Percentiles rank a stretch among this genome's conserved stretches.
Conservation (phyloP, 257 asterid genomes). For the Salvia miltiorrhiza region DNA sequence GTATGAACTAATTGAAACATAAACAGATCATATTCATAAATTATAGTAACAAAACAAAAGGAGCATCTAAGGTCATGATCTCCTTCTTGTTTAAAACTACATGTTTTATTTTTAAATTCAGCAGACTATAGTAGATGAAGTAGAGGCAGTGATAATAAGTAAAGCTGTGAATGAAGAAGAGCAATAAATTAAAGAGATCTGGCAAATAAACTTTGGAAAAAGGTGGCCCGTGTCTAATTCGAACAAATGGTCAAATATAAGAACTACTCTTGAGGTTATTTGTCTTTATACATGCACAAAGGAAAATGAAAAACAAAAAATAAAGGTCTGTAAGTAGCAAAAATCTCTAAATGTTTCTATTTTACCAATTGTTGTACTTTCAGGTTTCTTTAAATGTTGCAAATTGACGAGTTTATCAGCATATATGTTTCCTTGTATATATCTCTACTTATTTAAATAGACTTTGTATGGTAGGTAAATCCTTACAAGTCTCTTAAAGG, state of each 20-base stretch:
- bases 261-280: background rate
- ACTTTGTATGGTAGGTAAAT: too few relatives aligned
- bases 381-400: too few relatives aligned
- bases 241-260: background rate
- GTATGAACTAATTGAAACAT: background rate
- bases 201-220: background rate
- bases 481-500: background rate
- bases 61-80: background rate
- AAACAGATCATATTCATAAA: conserved; percentile 5
- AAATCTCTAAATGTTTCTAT: background rate
- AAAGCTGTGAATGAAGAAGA: background rate
- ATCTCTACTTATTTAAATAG: too few relatives aligned
- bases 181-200: background rate
- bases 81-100: background rate
- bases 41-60: background rate
- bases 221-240: background rate
- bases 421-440: too few relatives aligned
- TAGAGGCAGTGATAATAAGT: background rate
- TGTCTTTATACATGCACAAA: background rate
- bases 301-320: background rate
- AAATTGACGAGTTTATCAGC: too few relatives aligned
- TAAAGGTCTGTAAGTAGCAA: background rate
- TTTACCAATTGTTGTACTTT: background rate
- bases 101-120: background rate
- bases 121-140: background rate